A percentile compares a stretch with the other conserved stretches of the same genome.
phyloP scores from a whole-genome alignment of 2,329 filamentous ascomycete genomes.

The Colletotrichum tropicale region DNA sequence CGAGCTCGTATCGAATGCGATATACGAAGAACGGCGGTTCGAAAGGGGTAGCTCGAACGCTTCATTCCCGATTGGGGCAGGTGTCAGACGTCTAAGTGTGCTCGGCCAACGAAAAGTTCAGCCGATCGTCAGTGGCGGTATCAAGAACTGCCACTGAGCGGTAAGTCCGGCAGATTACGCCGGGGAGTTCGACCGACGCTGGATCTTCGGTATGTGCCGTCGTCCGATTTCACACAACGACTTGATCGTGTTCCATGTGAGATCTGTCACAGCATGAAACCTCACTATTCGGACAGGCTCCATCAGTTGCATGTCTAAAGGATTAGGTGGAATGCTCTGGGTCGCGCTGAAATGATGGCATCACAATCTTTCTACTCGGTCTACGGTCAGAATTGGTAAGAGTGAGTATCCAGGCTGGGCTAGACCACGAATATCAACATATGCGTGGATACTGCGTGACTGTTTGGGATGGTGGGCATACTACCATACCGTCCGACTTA shows the following conservation, averaged over 20 bases:
- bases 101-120: not conserved
- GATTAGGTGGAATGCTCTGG: rapidly evolving
- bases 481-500: not conserved
- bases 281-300: not conserved
- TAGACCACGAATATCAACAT: rapidly evolving
- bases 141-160: not conserved
- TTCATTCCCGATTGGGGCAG: not conserved
- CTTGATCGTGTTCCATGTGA: not conserved
- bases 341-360: not conserved
- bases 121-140: not conserved
- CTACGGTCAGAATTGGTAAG: not conserved
- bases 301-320: not conserved
- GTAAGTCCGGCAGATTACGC: not conserved
- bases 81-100: not conserved
- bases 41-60: not conserved
- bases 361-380: not conserved
- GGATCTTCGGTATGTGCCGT: not conserved
- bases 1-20: not conserved
- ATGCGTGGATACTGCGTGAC: not conserved
- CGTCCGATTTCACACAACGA: not conserved
- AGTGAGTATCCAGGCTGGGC: not conserved
- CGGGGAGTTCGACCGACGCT: not conserved
- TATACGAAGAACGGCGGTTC: not conserved
- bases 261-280: not conserved
- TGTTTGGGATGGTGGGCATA: not conserved